Conservation (phyloP, 2,329 filamentous ascomycete species). For the Alternaria burnsii region DNA sequence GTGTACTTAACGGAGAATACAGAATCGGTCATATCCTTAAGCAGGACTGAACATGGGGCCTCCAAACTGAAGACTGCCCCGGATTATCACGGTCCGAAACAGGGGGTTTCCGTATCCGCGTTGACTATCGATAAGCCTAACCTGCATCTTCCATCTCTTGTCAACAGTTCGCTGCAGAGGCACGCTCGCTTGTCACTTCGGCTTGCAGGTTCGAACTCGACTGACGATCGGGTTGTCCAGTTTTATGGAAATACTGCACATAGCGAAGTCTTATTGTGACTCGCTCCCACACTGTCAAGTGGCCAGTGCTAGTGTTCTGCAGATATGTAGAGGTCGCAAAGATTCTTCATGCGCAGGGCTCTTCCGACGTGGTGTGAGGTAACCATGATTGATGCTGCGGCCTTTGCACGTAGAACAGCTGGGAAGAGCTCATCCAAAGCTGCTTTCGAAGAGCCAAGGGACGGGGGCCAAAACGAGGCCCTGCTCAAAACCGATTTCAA, state of each 20-base stretch:
- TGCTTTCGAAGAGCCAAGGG: constrained; percentile 2
- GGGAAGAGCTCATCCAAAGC: constrained; percentile 5
- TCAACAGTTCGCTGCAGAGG: neutral
- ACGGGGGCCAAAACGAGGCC: neutral
- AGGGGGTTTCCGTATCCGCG: constrained; percentile 8
- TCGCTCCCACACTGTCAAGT: neutral
- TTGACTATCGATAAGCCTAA: constrained; percentile 24
- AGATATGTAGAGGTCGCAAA: neutral
- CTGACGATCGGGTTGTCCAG: neutral
- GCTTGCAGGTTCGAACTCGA: neutral
- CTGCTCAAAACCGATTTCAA: neutral
- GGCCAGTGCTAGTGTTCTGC: neutral
- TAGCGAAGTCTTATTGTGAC: neutral
- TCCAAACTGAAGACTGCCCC: neutral
- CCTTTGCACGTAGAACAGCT: neutral
- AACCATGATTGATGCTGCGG: neutral
- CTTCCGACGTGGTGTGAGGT: neutral
- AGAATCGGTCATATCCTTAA: neutral
- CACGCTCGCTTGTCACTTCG: neutral
- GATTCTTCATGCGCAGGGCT: neutral
- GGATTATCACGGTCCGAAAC: constrained; percentile 7
- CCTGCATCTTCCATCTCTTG: constrained; percentile 14
- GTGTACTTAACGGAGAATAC: neutral
- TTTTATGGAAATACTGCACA: neutral
- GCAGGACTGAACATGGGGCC: neutral